These are phyloP conservation scores for Lepidium aucheri DNA, from an alignment of 345 rosid genomes.

Conservation along the genomic window DNA sequence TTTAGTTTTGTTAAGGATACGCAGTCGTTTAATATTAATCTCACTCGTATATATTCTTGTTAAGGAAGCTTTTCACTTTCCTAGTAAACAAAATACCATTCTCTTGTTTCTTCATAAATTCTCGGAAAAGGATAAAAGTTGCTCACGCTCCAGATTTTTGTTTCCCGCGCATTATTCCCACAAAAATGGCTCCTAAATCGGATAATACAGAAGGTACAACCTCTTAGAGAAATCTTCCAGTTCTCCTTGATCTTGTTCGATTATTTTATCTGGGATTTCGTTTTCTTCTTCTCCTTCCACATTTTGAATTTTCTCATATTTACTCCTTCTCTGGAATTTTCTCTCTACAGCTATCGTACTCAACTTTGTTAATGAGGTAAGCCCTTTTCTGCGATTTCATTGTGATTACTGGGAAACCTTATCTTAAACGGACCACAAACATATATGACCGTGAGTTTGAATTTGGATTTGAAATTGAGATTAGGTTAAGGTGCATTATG, in stretches of 20 bases:
- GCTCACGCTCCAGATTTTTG: neutral
- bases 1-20: neutral
- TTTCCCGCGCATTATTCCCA: conserved; percentile 55
- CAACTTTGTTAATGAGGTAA: conserved; percentile 85
- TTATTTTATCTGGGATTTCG: neutral
- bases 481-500: neutral
- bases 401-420: neutral
- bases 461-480: neutral
- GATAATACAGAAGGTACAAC: conserved; percentile 63
- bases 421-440: neutral
- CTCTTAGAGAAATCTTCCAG: neutral
- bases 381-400: neutral
- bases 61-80: conserved; percentile 4
- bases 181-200: conserved; percentile 68
- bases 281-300: neutral
- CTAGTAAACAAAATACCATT: neutral
- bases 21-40: neutral
- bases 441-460: neutral
- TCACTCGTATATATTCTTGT: neutral
- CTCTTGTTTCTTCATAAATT: conserved; percentile 1
- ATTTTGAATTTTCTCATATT: neutral
- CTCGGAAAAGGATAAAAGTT: neutral
- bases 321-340: conserved; percentile 9
- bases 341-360: conserved; percentile 75
- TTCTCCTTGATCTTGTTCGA: neutral